These are phyloP conservation scores for Lipomyces lipofer DNA, from an alignment of 805 yeast species.

Conservation along the genomic window DNA sequence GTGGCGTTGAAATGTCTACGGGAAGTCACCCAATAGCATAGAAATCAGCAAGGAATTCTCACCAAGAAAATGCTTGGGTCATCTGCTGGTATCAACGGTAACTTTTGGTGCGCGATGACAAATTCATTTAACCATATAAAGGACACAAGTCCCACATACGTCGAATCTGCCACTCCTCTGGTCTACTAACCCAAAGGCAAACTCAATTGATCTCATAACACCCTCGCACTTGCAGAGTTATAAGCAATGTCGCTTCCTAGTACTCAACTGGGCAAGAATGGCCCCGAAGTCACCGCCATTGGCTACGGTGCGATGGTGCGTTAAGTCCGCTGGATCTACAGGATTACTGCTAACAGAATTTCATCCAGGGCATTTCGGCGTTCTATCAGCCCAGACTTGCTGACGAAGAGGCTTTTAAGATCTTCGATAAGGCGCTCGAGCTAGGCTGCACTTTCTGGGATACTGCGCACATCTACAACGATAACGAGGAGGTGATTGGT, in stretches of 20 bases:
- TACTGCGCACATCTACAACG: constrained; percentile 69
- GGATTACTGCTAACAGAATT: neutral
- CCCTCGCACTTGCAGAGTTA: no score
- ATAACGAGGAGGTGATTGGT: constrained; percentile 56
- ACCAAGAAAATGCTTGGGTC: no score
- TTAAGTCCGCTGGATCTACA: constrained; percentile 35
- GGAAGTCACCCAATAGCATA: no score
- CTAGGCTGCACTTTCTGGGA: constrained; percentile 55
- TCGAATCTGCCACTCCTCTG: no score
- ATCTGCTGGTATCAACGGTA: no score
- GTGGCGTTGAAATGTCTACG: no score
- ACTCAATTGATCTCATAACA: no score
- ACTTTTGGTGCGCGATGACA: no score
- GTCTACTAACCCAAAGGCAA: no score
- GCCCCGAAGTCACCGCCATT: constrained; percentile 20
- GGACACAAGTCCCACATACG: no score
- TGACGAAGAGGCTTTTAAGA: constrained; percentile 51
- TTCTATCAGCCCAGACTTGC: constrained; percentile 34
- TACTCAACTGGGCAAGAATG: constrained; percentile 16
- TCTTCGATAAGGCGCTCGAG: constrained; percentile 53
- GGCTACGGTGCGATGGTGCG: constrained; percentile 27
- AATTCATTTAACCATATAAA: no score
- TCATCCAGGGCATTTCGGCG: constrained; percentile 27
- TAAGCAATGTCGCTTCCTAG: constrained; percentile 20
- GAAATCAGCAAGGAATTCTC: no score